phyloP scores from a whole-genome alignment of 108 stramenopile species.

The Stephanodiscus triporus region DNA sequence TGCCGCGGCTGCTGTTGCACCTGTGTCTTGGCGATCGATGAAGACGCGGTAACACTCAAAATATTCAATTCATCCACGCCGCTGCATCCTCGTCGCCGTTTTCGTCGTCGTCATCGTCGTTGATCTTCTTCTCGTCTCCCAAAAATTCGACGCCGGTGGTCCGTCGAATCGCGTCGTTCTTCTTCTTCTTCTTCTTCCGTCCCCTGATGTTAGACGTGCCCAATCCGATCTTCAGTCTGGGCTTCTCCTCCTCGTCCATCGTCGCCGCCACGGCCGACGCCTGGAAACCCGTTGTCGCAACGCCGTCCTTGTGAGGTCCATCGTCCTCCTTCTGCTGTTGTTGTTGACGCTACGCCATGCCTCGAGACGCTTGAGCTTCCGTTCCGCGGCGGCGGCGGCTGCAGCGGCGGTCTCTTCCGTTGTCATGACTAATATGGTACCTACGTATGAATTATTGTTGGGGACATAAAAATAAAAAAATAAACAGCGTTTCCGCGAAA shows the following conservation, averaged over 20 bases:
- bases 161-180: background rate
- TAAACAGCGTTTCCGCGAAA: too few species aligned
- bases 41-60: background rate
- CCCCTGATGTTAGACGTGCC: constrained; percentile 18
- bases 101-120: constrained; percentile 22
- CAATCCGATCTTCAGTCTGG: constrained; percentile 41
- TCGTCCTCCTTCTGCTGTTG: constrained; percentile 30
- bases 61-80: constrained; percentile 27
- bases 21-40: background rate
- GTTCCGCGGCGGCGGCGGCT: constrained; percentile 65
- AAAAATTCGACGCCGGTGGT: constrained; percentile 23
- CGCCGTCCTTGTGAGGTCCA: background rate
- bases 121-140: constrained; percentile 30
- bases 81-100: constrained; percentile 1
- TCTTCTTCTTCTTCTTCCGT: constrained; percentile 34
- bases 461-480: too few species aligned
- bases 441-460: too few species aligned
- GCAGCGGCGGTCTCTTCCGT: constrained; percentile 12
- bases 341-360: constrained; percentile 78
- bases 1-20: background rate
- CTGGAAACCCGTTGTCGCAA: constrained; percentile 1
- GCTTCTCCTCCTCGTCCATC: constrained; percentile 18
- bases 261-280: constrained; percentile 22
- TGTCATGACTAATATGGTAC: too few species aligned
- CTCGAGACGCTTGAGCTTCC: constrained; percentile 84